Base-by-base conservation (phyloP, 495 filamentous ascomycete species). In the Aspergillus nidulans region DNA sequence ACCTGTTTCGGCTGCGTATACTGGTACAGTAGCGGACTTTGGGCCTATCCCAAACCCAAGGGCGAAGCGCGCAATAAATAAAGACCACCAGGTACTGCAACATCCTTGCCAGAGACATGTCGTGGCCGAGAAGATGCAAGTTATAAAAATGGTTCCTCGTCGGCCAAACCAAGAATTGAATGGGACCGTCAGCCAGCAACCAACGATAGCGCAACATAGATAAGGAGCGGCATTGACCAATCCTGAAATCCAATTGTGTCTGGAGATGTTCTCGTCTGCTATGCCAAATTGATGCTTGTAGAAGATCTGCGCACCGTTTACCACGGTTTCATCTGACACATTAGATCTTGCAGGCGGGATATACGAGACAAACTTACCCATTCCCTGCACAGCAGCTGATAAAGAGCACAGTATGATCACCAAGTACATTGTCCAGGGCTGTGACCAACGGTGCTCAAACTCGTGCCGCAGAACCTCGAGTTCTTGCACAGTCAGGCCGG, bases 111-210 rank as follows among this genome's bases (percentile, higher is more conserved):
- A 90, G 54, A 95, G 80, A 67, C 85, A 91, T 6, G 88, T 79
- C 12, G 85, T 61, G 4, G 85, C 83, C 12, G 80, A 82, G 56
- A 88, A 78, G 12, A 78, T 65, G 63, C 86, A 90, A 16, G 86
- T 83, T 41, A 94, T 72, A 66, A 95, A 92, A 48, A 95, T 88
- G 12, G 90, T 92, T 7, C 90, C 88, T 2, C 90, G 83, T 49
- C 91, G 85, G 20, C 90, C 91, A 57, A 92, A 87, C 52, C 69
- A 77, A 55, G 85, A 82, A 67, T 96, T 95, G 66, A 90, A 80
- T 0, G 89, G 89, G 18, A 85, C 84, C 2, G 88, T 91, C 38
- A 91, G 76, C 90, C 90, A 95, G 73, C 87, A 94, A 16, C 88
- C 86, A 41, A 89, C 66, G 38, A 91, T 65, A 18, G 90, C 88